Percentiles rank a stretch among this genome's conserved stretches.
These are phyloP conservation scores for Ceratocystiopsis brevicomis DNA, from an alignment of 2,329 filamentous ascomycete species.

Conservation along the genomic window DNA sequence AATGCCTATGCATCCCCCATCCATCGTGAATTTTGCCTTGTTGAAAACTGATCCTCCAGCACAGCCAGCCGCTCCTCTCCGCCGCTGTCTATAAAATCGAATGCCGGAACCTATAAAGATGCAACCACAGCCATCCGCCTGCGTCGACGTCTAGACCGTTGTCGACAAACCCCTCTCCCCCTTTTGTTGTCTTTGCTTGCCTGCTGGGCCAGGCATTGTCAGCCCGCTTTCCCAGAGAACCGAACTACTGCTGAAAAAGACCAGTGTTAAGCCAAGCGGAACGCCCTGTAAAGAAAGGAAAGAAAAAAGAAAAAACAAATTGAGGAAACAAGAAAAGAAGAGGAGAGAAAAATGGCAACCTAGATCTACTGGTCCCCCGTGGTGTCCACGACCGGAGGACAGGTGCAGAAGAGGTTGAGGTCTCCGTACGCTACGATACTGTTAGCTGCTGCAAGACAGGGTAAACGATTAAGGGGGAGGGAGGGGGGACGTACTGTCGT, in stretches of 20 bases:
- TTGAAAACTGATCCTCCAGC: too few relatives aligned
- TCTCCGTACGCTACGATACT: conserved; percentile 61
- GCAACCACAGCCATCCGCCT: too few relatives aligned
- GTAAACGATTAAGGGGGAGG: neutral
- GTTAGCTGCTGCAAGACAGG: conserved; percentile 7
- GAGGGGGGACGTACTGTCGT: conserved; percentile 50
- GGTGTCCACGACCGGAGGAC: conserved; percentile 59
- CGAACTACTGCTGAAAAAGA: neutral
- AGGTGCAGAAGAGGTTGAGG: conserved; percentile 86
- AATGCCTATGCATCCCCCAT: too few relatives aligned
- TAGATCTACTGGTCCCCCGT: conserved; percentile 14
- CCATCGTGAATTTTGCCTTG: too few relatives aligned
- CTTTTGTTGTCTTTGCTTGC: too few relatives aligned
- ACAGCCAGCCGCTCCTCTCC: too few relatives aligned
- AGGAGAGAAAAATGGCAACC: neutral
- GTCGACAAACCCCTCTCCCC: too few relatives aligned
- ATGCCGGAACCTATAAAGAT: too few relatives aligned
- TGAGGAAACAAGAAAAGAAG: conserved; percentile 2
- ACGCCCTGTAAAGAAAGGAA: neutral
- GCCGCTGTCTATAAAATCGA: too few relatives aligned
- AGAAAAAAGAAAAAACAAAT: neutral
- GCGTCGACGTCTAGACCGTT: too few relatives aligned
- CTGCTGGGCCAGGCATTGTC: too few relatives aligned
- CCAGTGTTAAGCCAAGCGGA: neutral
- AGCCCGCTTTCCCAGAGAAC: too few relatives aligned